Evolutionary conservation across 306 rosid genomes (phyloP), one percentile per base, ranked within the genome.

Genomic region (Betula pendula): DNA sequence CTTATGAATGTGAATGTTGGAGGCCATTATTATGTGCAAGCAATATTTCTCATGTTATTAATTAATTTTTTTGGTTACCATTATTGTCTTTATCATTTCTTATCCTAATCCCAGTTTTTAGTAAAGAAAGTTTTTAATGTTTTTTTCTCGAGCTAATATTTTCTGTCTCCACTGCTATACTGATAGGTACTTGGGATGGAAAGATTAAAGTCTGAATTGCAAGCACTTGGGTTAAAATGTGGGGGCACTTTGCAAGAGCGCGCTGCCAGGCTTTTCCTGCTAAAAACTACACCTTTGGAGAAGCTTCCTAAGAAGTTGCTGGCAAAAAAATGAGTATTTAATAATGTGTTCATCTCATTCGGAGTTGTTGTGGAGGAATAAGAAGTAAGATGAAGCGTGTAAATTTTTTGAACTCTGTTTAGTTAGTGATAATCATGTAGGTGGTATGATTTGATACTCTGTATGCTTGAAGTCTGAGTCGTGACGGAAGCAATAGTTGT

Each of bases 221-320:
- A 91, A 84, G 84, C 83, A 0, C 83, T 66, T 12, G 99, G 99
- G 11, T 75, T 96, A 43, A 96, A 96, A 85, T 96, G 97, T 42
- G 99, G 99, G 40, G 99, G 99, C 42, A 88, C 98, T 29, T 71
- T 93, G 81, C 87, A 85, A 72, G 98, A 93, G 88, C 97, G 97
- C 15, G 97, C 97, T 52, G 91, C 92, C 17, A 88, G 99, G 86
- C 96, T 96, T 77, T 96, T 91, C 85, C 84, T 96, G 70, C 85
- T 96, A 40, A 96, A 96, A 80, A 83, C 92, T 5, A 91, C 93
- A 6, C 90, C 98, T 0, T 68, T 87, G 76, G 92, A 91, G 31
- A 87, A 93, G 79, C 79, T 93, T 85, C 98, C 98, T 2, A 96
- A 87, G 84, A 96, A 96, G 84, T 80, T 93, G 67, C 85, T 91